phyloP scores from a whole-genome alignment of 352 stramenopile species.

The Elongisporangium anandrum region DNA sequence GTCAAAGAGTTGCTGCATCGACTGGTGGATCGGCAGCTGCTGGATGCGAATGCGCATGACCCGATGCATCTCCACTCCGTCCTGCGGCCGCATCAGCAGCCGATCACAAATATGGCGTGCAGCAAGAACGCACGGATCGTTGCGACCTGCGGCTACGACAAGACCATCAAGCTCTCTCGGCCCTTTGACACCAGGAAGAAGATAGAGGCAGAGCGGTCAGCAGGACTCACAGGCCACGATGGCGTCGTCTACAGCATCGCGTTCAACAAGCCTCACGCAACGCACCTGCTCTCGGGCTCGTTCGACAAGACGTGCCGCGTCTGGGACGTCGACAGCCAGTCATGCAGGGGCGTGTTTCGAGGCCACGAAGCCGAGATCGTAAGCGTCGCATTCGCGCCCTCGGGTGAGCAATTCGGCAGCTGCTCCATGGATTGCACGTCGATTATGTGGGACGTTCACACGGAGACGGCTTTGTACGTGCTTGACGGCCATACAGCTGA shows the following conservation, averaged over 20 bases:
- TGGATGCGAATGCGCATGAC: constrained; percentile 18
- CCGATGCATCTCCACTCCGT: constrained; percentile 30
- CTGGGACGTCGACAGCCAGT: constrained; percentile 43
- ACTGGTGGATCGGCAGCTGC: constrained; percentile 67
- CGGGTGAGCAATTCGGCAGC: constrained; percentile 45
- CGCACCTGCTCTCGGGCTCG: constrained; percentile 54
- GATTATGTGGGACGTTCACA: constrained; percentile 62
- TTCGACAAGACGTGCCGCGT: constrained; percentile 79
- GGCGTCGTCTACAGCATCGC: constrained; percentile 62
- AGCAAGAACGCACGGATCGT: constrained; percentile 62
- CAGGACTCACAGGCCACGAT: constrained; percentile 47
- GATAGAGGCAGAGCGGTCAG: constrained; percentile 21
- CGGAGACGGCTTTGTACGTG: constrained; percentile 31
- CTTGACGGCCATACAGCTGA: constrained; percentile 57
- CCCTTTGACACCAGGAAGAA: constrained; percentile 21
- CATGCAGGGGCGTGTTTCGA: constrained; percentile 32
- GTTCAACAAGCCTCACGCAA: constrained; percentile 52
- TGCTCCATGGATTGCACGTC: constrained; percentile 69
- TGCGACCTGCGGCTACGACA: constrained; percentile 72
- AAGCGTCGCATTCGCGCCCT: constrained; percentile 30
- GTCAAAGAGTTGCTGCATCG: constrained; percentile 59
- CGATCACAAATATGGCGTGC: constrained; percentile 69
- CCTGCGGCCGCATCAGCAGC: constrained; percentile 48
- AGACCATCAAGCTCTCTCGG: constrained; percentile 50
- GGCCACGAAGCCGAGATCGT: constrained; percentile 64